These are phyloP conservation scores for Geotrichum siamense DNA, from an alignment of 1,139 yeast genomes.

Conservation along the genomic window DNA sequence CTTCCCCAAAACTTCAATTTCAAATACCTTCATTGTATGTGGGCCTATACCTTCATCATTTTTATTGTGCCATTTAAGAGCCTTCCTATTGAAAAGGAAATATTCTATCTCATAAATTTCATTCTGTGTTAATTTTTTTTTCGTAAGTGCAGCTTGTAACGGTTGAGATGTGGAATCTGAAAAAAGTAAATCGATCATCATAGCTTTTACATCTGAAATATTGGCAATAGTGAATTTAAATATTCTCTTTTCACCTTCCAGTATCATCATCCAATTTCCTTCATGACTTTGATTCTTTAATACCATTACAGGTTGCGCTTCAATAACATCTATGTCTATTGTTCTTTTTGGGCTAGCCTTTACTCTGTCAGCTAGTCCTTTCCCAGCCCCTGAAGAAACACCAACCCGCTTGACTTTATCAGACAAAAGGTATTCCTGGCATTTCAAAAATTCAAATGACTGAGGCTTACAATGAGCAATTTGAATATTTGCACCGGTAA, in stretches of 20 bases:
- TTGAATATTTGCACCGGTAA: conserved; percentile 43
- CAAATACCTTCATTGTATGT: conserved; percentile 35
- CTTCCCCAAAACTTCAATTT: conserved; percentile 61
- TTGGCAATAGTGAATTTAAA: conserved; percentile 53
- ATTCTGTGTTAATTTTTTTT: conserved; percentile 44
- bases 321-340: conserved; percentile 41
- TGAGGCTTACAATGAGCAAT: conserved; percentile 42
- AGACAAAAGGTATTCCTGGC: conserved; percentile 23
- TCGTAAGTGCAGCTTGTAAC: conserved; percentile 42
- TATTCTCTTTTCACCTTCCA: conserved; percentile 63
- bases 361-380: conserved; percentile 10
- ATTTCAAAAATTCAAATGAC: conserved; percentile 32
- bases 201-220: conserved; percentile 42
- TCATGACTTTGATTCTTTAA: conserved; percentile 43
- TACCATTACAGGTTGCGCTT: conserved; percentile 60
- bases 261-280: conserved; percentile 61
- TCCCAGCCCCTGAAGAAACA: conserved; percentile 21
- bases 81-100: conserved; percentile 50
- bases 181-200: conserved; percentile 45
- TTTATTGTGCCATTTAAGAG: conserved; percentile 39
- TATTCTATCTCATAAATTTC: conserved; percentile 75
- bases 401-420: conserved; percentile 32
- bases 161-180: conserved; percentile 71
- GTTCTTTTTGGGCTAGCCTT: conserved; percentile 18
- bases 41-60: conserved; percentile 22